Percentiles rank a stretch among this genome's conserved stretches.
Evolutionary conservation across 1,284 basidiomycete species (phyloP).

Genomic region (Leccinum pallidistipes): DNA sequence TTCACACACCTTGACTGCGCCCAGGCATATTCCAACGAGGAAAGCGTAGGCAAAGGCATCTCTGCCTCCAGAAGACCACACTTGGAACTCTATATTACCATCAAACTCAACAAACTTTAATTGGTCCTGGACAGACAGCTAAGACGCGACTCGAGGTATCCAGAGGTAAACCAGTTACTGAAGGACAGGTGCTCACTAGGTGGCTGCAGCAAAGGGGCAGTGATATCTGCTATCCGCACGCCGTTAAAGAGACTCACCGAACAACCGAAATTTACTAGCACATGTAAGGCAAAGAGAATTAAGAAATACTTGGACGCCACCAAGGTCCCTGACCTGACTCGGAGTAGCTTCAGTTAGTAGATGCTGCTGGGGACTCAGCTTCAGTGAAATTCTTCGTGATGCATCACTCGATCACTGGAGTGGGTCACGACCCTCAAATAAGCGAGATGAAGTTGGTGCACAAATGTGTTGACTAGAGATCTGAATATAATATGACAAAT

Average conservation of each 20-base stretch:
- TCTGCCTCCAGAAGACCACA: too few species aligned
- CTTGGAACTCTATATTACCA: too few species aligned
- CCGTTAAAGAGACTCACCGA: slow-evolving; percentile 20
- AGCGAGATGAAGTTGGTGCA: neutral
- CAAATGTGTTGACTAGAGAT: neutral
- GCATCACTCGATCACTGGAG: too few species aligned
- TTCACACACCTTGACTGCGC: too few species aligned
- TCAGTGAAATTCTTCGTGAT: slow-evolving; percentile 39
- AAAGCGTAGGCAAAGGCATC: too few species aligned
- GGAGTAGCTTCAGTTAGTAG: slow-evolving; percentile 62
- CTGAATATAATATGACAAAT: neutral
- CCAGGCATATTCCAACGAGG: too few species aligned
- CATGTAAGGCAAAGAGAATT: slow-evolving; percentile 63
- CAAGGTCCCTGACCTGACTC: slow-evolving; percentile 53
- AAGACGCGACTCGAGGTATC: slow-evolving; percentile 37
- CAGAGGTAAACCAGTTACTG: slow-evolving; percentile 43
- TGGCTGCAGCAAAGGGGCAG: slow-evolving; percentile 47
- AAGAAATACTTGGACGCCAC: slow-evolving; percentile 58
- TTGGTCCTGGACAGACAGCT: too few species aligned
- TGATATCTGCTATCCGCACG: slow-evolving; percentile 37
- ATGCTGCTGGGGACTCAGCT: slow-evolving; percentile 52
- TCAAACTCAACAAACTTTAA: too few species aligned
- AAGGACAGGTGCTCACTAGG: slow-evolving; percentile 22
- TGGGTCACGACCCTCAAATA: neutral
- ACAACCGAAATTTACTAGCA: slow-evolving; percentile 40